Conservation (phyloP, 768 basidiomycete species). For the Zangia roseola region DNA sequence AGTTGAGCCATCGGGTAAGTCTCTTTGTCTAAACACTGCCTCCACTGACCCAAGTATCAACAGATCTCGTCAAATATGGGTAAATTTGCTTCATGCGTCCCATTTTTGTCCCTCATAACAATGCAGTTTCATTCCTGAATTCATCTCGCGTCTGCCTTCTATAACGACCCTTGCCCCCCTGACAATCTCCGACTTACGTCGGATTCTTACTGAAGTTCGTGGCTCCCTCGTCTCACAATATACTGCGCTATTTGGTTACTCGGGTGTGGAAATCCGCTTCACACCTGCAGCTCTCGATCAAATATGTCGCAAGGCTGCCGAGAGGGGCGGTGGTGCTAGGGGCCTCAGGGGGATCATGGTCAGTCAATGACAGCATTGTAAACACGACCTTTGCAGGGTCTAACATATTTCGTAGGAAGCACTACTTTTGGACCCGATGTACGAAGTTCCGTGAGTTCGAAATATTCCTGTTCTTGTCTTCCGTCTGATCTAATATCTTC, state of each 20-base stretch:
- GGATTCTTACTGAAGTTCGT: conserved; percentile 90
- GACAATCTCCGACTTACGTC: conserved; percentile 76
- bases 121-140: conserved; percentile 87
- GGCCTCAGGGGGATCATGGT: conserved; percentile 90
- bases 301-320: conserved; percentile 75
- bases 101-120: conserved; percentile 3
- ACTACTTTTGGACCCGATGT: conserved; percentile 87
- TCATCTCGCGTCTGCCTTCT: conserved; percentile 91
- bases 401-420: conserved; percentile 52
- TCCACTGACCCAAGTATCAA: conserved; percentile 3
- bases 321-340: conserved; percentile 87
- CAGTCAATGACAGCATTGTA: conserved; percentile 15
- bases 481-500: not conserved
- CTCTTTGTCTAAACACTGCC: not conserved
- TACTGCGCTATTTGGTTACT: conserved; percentile 76
- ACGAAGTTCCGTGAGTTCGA: conserved; percentile 77
- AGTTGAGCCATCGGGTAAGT: conserved; percentile 67
- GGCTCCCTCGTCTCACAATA: conserved; percentile 92
- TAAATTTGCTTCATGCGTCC: conserved; percentile 25
- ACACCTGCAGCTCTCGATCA: conserved; percentile 78
- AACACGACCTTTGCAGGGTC: not conserved
- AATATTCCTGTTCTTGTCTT: conserved; percentile 4
- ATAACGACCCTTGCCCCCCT: conserved; percentile 81
- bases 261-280: conserved; percentile 84
- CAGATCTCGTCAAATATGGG: conserved; percentile 87